Evolutionary conservation across 2,329 filamentous ascomycete genomes (phyloP), one percentile per base, ranked within the genome.

Genomic region (Chaetomiaceae sp.): DNA sequence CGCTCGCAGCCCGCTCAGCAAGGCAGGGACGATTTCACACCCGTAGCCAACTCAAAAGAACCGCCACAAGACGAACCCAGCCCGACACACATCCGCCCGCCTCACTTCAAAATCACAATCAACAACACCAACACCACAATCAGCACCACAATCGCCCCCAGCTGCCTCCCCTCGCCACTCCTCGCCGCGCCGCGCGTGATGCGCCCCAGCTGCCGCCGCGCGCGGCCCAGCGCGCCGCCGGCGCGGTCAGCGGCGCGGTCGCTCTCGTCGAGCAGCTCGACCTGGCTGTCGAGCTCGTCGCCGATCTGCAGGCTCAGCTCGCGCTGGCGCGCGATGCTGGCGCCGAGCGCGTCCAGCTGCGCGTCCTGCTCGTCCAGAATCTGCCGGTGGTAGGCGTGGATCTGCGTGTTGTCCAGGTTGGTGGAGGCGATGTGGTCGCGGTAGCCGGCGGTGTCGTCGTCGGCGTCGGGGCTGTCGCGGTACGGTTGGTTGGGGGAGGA

Each of bases 241-340:
- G 97, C 90, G 48, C 90, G 73, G 63, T 95, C 89, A 7, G 90
- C 86, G 17, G 84, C 77, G 36, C 78, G 77, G 61, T 97, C 93
- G 36, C 94, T 81, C 59, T 95, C 91, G 63, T 96, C 91, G 24
- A 98, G 73, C 73, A 98, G 74, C 57, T 84, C 76, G 30, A 94
- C 86, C 60, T 98, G 93, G 56, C 82, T 84, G 58, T 97, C 93
- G 29, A 98, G 75, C 73, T 98, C 93, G 64, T 96, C 87, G 24
- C 93, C 91, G 60, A 98, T 97, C 70, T 93, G 88, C 71, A 96
- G 94, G 62, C 85, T 90, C 51, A 98, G 74, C 69, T 97, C 88
- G 40, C 94, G 76, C 71, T 97, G 93, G 32, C 93, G 80, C 4
- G 86, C 79, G 56, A 98, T 96, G 48, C 81, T 88, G 59, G 82